Evolutionary conservation across 2,329 filamentous ascomycete genomes (phyloP), one percentile per base, ranked within the genome.

Genomic region (Aspergillus sp.): DNA sequence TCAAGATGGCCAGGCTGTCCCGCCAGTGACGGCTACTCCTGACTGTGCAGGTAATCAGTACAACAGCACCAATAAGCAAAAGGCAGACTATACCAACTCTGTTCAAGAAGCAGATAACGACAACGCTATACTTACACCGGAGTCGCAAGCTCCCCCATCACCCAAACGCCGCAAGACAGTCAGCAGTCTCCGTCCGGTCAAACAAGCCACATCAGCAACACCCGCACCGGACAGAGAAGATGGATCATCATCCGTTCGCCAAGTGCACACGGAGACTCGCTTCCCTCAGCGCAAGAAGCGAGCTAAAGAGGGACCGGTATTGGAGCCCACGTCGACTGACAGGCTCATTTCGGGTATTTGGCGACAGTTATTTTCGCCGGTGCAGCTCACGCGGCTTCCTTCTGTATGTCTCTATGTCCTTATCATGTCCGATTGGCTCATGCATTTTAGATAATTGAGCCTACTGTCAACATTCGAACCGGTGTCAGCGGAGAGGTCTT

Each of bases 341-440:
- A 76, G 75, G 48, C 62, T 76, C 39, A 69, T 76, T 41, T 63
- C 67, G 26, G 73, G 73, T 3, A 73, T 76, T 10, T 77, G 73
- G 73, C 68, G 75, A 44, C 71, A 72, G 47, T 59, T 77, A 1
- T 73, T 71, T 29, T 60, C 57, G 5, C 47, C 51, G 12, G 52
- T 55, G 5, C 43, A 55, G 27, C 42, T 59, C 32, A 52, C 48
- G 10, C 46, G 49, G 5, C 35, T 46, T 26, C 43, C 50, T 40
- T 51, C 51, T 12, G 57, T 56, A 52, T 46, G 45, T 47, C 36
- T 43, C 35, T 29, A 29, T 34, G 2, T 19, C 19, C 19, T 19
- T 19, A 19, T 19, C 19, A 19, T 19, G 19, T 19, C 19, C 19
- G 19, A 19, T 19, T 19, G 19, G 28, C 28, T 41, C 29, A 41